phyloP scores from a whole-genome alignment of 768 basidiomycete genomes.

The Zangia roseola region DNA sequence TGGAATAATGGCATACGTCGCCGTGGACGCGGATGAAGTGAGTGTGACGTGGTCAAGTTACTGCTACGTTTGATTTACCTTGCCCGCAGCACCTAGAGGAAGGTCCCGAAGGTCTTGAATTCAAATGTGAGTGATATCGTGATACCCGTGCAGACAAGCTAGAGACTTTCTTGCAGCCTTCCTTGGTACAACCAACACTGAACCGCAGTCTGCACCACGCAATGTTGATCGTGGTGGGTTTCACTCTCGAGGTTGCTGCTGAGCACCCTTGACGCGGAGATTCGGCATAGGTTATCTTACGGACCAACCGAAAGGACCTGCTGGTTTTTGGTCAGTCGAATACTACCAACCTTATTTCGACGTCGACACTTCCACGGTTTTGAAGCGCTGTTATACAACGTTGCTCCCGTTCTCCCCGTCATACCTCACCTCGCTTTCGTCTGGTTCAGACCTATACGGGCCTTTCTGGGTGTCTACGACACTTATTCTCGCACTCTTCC shows the following conservation, averaged over 20 bases:
- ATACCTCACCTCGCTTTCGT: conserved; percentile 61
- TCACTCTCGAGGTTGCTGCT: not conserved
- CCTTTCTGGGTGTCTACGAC: conserved; percentile 99
- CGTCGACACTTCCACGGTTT: conserved; percentile 76
- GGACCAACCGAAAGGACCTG: conserved; percentile 49
- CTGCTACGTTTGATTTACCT: not conserved
- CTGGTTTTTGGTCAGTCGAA: conserved; percentile 78
- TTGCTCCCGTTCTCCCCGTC: conserved; percentile 69
- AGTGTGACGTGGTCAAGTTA: conserved; percentile 16
- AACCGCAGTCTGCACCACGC: conserved; percentile 24
- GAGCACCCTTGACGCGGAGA: not conserved
- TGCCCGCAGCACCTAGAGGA: conserved; percentile 53
- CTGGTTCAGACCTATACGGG: conserved; percentile 68
- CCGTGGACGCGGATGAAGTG: conserved; percentile 72
- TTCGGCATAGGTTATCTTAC: conserved; percentile 57
- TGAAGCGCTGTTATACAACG: conserved; percentile 74
- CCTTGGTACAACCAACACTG: conserved; percentile 37
- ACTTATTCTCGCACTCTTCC: conserved; percentile 88
- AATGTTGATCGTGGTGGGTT: conserved; percentile 53
- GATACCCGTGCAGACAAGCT: not conserved
- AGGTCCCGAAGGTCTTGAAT: conserved; percentile 67
- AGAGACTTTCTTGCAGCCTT: conserved; percentile 44
- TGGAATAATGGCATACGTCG: conserved; percentile 63
- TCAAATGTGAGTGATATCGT: conserved; percentile 52
- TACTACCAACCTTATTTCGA: conserved; percentile 90